Evolutionary conservation across 768 basidiomycete species (phyloP), one percentile per base, ranked within the genome.

Genomic region (Myochromella boudieri): DNA sequence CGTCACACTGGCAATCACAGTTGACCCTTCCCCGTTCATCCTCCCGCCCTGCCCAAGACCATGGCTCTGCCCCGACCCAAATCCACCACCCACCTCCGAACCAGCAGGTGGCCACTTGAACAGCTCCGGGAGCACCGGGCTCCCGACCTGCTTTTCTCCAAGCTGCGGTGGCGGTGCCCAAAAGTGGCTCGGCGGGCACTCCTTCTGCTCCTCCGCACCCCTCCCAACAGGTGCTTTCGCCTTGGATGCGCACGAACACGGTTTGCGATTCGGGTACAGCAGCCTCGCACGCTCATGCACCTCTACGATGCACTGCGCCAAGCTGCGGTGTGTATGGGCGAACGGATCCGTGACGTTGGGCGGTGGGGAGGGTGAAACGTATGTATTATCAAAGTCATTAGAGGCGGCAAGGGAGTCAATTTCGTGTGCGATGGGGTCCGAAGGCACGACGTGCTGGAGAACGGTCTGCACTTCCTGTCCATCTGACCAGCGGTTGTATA

Each of bases 241-340:
- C 32, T 55, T 45, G 5, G 46, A 54, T 6, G 70, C 67, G 51
- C 75, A 76, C 41, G 67, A 65, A 49, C 74, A 77, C 1, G 70
- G 72, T 43, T 75, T 74, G 17, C 72, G 66, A 22, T 69, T 55
- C 9, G 72, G 75, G 63, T 69, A 72, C 46, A 73, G 62, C 3
- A 65, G 56, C 26, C 66, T 68, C 6, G 74, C 74, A 20, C 73
- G 63, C 41, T 75, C 67, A 47, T 77, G 73, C 2, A 70, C 72
- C 54, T 77, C 75, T 12, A 67, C 69, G 37, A 76, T 73, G 44
- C 75, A 78, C 46, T 76, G 76, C 5, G 66, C 60, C 17, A 77
- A 61, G 46, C 66, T 69, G 20, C 61, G 66, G 52, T 78, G 77
- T 3, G 72, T 66, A 7, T 62, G 56, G 1, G 57, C 44, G 56